Evolutionary conservation across 2,329 filamentous ascomycete species (phyloP).

Genomic region (Diaporthe sp.): DNA sequence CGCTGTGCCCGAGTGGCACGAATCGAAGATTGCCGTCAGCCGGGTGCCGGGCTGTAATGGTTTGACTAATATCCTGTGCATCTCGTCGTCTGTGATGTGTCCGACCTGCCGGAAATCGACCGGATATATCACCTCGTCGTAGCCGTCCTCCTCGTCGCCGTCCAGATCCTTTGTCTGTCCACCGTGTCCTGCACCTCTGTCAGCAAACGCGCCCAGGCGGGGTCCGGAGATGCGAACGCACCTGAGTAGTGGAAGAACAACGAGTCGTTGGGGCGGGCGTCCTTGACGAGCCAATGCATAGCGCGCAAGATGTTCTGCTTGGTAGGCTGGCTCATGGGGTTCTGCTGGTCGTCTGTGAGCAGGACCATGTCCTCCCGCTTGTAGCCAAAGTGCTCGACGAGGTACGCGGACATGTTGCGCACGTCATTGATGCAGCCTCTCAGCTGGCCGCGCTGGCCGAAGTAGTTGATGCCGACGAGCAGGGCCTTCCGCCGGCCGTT

Average conservation of each 20-base stretch:
- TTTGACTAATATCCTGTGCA: slow-evolving; percentile 80
- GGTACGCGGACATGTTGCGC: slow-evolving; percentile 94
- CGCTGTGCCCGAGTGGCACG: slow-evolving; percentile 77
- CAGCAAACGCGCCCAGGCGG: not conserved
- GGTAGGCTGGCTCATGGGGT: slow-evolving; percentile 96
- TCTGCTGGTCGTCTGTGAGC: slow-evolving; percentile 96
- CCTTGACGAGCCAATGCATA: slow-evolving; percentile 98
- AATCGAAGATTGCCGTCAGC: slow-evolving; percentile 75
- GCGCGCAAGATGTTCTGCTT: slow-evolving; percentile 95
- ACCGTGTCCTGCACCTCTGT: slow-evolving; percentile 72
- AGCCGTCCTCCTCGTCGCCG: slow-evolving; percentile 85
- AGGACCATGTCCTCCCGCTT: slow-evolving; percentile 97
- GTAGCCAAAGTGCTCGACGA: slow-evolving; percentile 91
- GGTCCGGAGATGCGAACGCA: slow-evolving; percentile 56
- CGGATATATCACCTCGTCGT: slow-evolving; percentile 87
- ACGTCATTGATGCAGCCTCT: slow-evolving; percentile 98
- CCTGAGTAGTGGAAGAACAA: slow-evolving; percentile 98
- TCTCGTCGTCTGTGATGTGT: slow-evolving; percentile 87
- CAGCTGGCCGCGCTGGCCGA: slow-evolving; percentile 90
- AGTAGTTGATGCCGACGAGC: slow-evolving; percentile 97
- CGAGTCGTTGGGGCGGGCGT: slow-evolving; percentile 91
- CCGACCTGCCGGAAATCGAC: slow-evolving; percentile 85
- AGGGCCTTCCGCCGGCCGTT: slow-evolving; percentile 90
- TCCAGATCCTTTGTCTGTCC: slow-evolving; percentile 86
- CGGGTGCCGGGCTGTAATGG: slow-evolving; percentile 70